Base-by-base conservation (phyloP, 768 basidiomycete species). In the Macrolepiota fuliginosa region DNA sequence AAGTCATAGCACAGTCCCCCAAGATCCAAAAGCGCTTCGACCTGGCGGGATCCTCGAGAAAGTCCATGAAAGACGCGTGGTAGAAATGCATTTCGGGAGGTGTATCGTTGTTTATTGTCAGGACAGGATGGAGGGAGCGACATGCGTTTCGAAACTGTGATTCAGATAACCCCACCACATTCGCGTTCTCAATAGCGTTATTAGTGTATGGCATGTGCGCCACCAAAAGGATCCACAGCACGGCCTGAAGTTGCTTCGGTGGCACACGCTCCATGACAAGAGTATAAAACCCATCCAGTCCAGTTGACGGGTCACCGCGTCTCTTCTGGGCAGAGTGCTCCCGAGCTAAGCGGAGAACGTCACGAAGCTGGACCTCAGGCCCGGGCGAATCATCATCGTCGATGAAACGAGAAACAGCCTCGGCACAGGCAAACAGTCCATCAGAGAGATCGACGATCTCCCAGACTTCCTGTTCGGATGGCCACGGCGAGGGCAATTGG, bases 391-490 rank as follows among this genome's bases (percentile, higher is more conserved):
- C 24, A 4, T 45, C 49, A 11, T 53, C 47, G 11, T 36, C 50
- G 25, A 64, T 39, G 24, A 56, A 62, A n/a, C 45, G 61, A 10
- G 62, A 40, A 10, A 54, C 52, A 3, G 61, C 51, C 10, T 39
- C 10, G 3, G n/a, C n/a, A n/a, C n/a, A n/a, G n/a, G n/a, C n/a
- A n/a, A n/a, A n/a, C n/a, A n/a, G n/a, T n/a, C n/a, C n/a, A n/a
- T n/a, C n/a, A n/a, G n/a, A n/a, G n/a, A n/a, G n/a, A n/a, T n/a
- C n/a, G n/a, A n/a, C n/a, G n/a, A n/a, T n/a, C n/a, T n/a, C n/a
- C n/a, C n/a, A n/a, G n/a, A n/a, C n/a, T n/a, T n/a, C n/a, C n/a
- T 60, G 49, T 36, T 62, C 42, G 1, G 55, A 36, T 2, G 61
- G 61, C 64, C 64, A 64, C 10, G 64, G 35, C 19, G 50, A 42